Evolutionary conservation across 345 rosid species (phyloP), one percentile per base, ranked within the genome.

Genomic region (Eucalyptus sp.): DNA sequence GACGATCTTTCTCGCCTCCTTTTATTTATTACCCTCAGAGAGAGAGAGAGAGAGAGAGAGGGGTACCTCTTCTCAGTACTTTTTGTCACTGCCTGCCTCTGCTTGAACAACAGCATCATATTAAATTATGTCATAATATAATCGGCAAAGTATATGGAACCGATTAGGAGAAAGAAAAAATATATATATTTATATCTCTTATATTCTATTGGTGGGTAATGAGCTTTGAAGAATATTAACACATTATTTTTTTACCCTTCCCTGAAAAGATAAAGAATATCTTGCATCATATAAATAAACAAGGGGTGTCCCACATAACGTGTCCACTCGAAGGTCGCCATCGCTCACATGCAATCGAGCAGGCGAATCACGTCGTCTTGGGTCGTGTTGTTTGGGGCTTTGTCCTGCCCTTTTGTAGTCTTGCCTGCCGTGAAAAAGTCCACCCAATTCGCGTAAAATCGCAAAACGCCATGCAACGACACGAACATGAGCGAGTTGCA

Each of bases 301-400:
- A 51, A 33, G 54, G 17, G 87, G 50, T n/a, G 66, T 62, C 87
- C 90, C 89, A 54, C 85, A 89, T 31, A 56, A 88, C 43, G 86
- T 51, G 87, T 87, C 90, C 91, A 60, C 84, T 89, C 88, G 31
- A 46, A 56, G 84, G 93, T 92, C 92, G 52, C 89, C 86, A 90
- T 90, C 93, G 54, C 89, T 92, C 94, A 92, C 93, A 91, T 91
- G 93, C 88, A 37, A 89, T 87, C 87, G 41, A 62, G 60, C 87
- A 49, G 51, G 86, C 88, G 56, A 87, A 58, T 90, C 94, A 91
- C 84, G 48, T 76, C 92, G 87, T 88, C 92, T 89, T 88, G 51
- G 81, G 89, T 68, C 54, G 89, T 86, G 64, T 37, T 64, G 66
- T 87, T 54, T 83, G 81, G 76, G 52, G 33, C 66, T 20, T 87